A percentile compares a stretch with the other conserved stretches of the same genome.
Evolutionary conservation across 2,329 filamentous ascomycete genomes (phyloP).

Genomic region (Decorospora gaudefroyi): DNA sequence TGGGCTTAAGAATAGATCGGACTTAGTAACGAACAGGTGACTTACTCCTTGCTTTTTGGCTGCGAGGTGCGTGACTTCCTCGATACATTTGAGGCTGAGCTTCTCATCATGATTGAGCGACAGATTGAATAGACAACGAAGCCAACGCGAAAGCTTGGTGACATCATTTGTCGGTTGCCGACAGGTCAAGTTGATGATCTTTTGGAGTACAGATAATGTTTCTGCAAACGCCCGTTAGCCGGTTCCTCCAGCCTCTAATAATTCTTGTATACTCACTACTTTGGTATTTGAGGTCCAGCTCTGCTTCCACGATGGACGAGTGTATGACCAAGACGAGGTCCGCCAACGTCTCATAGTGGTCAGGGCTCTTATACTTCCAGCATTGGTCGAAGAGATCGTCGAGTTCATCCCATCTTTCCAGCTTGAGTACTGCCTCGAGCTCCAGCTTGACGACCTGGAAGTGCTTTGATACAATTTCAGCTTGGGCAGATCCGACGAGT

Average conservation of each 20-base stretch:
- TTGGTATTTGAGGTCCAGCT: conserved; percentile 38
- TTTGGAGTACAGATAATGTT: conserved; percentile 55
- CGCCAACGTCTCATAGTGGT: conserved; percentile 53
- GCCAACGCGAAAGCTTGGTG: conserved; percentile 71
- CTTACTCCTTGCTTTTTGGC: conserved; percentile 36
- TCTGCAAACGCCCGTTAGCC: conserved; percentile 25
- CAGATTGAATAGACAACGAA: conserved; percentile 75
- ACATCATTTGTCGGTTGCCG: conserved; percentile 61
- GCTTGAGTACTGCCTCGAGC: conserved; percentile 71
- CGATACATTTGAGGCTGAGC: conserved; percentile 63
- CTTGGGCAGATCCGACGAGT: conserved; percentile 52
- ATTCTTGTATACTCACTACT: conserved; percentile 30
- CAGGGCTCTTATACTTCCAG: conserved; percentile 44
- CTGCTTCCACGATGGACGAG: conserved; percentile 38
- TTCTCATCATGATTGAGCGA: conserved; percentile 62
- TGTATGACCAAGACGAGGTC: conserved; percentile 55
- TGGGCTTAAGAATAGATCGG: conserved; percentile 9
- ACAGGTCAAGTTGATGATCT: conserved; percentile 72
- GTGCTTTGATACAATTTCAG: conserved; percentile 65
- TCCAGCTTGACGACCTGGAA: conserved; percentile 73
- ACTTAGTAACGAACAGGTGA: conserved; percentile 4
- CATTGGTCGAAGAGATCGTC: conserved; percentile 60
- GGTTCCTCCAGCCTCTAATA: conserved; percentile 26
- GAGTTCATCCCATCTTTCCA: conserved; percentile 71
- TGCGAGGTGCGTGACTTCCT: conserved; percentile 59